Conservation (phyloP, 1,284 basidiomycete genomes). For the Somion occarium region DNA sequence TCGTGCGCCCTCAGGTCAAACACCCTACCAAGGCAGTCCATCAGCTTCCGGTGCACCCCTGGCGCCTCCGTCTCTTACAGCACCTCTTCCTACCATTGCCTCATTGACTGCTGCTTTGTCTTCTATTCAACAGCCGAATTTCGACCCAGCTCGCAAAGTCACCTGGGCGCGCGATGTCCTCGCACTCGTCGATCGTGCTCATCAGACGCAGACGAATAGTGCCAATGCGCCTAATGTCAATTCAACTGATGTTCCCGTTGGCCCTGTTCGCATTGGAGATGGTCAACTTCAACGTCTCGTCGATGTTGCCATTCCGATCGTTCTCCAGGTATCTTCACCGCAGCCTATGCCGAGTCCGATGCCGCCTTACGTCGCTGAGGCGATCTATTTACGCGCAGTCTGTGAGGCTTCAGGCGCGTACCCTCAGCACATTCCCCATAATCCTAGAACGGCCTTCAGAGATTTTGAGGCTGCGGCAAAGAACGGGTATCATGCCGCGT, state of each 20-base stretch:
- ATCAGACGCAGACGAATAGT: slow-evolving; percentile 27
- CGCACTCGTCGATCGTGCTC: slow-evolving; percentile 66
- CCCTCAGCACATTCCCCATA: slow-evolving; percentile 55
- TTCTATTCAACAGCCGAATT: slow-evolving; percentile 42
- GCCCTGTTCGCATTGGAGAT: slow-evolving; percentile 57
- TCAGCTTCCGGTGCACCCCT: background rate
- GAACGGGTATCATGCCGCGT: slow-evolving; percentile 67
- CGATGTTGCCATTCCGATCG: slow-evolving; percentile 59
- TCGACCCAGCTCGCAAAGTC: slow-evolving; percentile 57
- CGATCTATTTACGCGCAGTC: slow-evolving; percentile 70
- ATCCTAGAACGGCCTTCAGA: slow-evolving; percentile 79
- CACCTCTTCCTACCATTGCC: slow-evolving; percentile 57
- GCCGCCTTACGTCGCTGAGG: slow-evolving; percentile 60
- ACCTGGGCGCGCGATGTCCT: slow-evolving; percentile 80
- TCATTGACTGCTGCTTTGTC: slow-evolving; percentile 44
- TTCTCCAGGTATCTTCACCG: slow-evolving; percentile 47
- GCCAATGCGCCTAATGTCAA: slow-evolving; percentile 33
- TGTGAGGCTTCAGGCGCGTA: slow-evolving; percentile 67
- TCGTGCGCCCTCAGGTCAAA: background rate
- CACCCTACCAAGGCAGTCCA: slow-evolving; percentile 2
- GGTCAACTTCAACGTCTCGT: slow-evolving; percentile 57
- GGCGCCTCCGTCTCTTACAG: slow-evolving; percentile 48
- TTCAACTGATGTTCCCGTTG: slow-evolving; percentile 33
- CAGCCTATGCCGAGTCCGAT: slow-evolving; percentile 26
- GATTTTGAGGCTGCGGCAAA: slow-evolving; percentile 83